A percentile compares a stretch with the other conserved stretches of the same genome.
Evolutionary conservation across 2,329 filamentous ascomycete genomes (phyloP).

Genomic region (Cyphellophora europaea): DNA sequence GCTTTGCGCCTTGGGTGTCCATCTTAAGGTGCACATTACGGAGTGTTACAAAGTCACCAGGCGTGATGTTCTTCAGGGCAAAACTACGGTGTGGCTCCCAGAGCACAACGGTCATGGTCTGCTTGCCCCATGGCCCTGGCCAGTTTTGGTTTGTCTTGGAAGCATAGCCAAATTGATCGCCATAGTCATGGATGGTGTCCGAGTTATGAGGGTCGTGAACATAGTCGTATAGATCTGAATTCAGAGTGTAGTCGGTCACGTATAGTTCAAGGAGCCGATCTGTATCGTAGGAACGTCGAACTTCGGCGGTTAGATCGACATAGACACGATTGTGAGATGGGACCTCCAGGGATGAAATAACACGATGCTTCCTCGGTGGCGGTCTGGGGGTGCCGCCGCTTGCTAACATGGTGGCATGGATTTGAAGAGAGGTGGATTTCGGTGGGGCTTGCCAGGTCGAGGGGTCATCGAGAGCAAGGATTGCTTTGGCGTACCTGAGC

Average conservation of each 20-base stretch:
- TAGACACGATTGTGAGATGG: conserved; percentile 32
- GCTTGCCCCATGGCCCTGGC: conserved; percentile 65
- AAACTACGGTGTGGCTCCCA: conserved; percentile 58
- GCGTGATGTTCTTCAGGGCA: conserved; percentile 46
- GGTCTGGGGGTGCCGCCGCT: conserved; percentile 6
- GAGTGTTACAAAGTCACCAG: conserved; percentile 56
- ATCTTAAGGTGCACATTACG: conserved; percentile 62
- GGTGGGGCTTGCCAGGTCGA: conserved; percentile 5
- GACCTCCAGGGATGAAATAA: conserved; percentile 54
- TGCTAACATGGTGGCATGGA: conserved; percentile 6
- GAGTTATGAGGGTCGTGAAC: conserved; percentile 22
- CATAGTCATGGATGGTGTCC: conserved; percentile 28
- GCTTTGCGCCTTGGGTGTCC: conserved; percentile 39
- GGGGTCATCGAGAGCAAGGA: conserved; percentile 11
- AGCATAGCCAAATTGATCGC: conserved; percentile 49
- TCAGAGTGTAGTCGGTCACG: conserved; percentile 71
- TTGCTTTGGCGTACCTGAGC: conserved; percentile 14
- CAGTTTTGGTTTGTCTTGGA: conserved; percentile 38
- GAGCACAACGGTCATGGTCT: conserved; percentile 61
- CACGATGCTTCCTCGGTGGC: conserved; percentile 8
- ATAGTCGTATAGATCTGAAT: conserved; percentile 54
- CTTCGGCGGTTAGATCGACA: conserved; percentile 61
- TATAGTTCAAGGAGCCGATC: conserved; percentile 53
- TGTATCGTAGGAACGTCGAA: conserved; percentile 49
- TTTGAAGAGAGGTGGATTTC: conserved; percentile 7